Evolutionary conservation across 148 eudicot species (phyloP).

Genomic region (Oxyria digyna): DNA sequence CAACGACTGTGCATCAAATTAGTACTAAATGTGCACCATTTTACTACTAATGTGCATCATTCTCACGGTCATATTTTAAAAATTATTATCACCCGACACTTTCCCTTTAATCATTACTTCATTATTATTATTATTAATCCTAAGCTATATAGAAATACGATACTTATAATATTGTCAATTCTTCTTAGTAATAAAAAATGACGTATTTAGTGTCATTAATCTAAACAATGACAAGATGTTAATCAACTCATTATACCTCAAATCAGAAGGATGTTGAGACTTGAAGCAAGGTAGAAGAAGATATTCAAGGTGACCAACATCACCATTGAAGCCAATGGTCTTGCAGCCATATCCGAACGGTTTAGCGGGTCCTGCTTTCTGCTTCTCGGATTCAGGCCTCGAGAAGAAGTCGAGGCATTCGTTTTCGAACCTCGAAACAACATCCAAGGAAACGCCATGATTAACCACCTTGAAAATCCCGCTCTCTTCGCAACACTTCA

Average conservation of each 20-base stretch:
- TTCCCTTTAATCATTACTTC: too few relatives aligned
- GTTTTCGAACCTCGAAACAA: constrained; percentile 25
- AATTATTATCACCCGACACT: too few relatives aligned
- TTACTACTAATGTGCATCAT: too few relatives aligned
- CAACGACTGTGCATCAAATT: too few relatives aligned
- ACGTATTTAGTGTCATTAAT: too few relatives aligned
- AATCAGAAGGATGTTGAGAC: neutral
- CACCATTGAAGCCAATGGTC: constrained; percentile 42
- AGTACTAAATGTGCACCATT: too few relatives aligned
- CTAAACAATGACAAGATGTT: too few relatives aligned
- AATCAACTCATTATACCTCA: neutral
- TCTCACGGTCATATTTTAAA: too few relatives aligned
- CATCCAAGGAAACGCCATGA: constrained; percentile 31
- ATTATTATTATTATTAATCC: too few relatives aligned
- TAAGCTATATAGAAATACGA: too few relatives aligned
- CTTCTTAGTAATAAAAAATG: too few relatives aligned
- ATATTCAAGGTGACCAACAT: constrained; percentile 48
- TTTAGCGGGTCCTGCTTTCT: constrained; percentile 5
- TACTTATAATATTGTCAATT: too few relatives aligned
- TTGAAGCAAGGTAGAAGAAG: constrained; percentile 15
- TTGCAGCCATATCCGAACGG: constrained; percentile 53
- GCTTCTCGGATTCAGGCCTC: constrained; percentile 23
- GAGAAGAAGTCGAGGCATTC: constrained; percentile 39
- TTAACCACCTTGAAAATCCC: constrained; percentile 52
- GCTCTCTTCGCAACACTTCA: constrained; percentile 42